Evolutionary conservation across 192 early-diverging fungal species (phyloP).

Genomic region (Coemansia sp.): DNA sequence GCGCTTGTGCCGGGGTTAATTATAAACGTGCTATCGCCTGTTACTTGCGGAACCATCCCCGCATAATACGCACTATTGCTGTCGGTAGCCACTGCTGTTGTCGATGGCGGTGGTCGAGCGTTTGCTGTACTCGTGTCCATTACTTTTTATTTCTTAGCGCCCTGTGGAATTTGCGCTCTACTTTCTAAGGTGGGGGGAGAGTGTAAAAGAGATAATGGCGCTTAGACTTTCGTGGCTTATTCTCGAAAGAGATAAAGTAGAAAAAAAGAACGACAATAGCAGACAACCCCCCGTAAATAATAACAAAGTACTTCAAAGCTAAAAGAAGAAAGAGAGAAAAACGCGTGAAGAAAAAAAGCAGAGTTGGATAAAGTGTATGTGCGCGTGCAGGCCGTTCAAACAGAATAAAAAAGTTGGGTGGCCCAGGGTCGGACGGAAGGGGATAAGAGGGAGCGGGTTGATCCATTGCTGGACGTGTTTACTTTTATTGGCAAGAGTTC

Average conservation of each 20-base stretch:
- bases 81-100: not conserved
- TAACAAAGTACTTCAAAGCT: not conserved
- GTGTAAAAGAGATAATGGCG: not conserved
- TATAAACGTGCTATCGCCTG: conserved; percentile 41
- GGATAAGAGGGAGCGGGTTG: conserved; percentile 3
- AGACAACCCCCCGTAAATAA: conserved; percentile 6
- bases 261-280: conserved; percentile 4
- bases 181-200: not conserved
- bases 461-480: not conserved
- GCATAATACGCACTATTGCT: conserved; percentile 9
- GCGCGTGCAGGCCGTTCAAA: not conserved
- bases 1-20: conserved; percentile 23
- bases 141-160: not conserved
- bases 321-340: not conserved
- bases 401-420: not conserved
- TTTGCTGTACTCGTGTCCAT: conserved; percentile 13
- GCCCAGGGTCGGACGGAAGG: conserved; percentile 5
- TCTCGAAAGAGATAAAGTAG: not conserved
- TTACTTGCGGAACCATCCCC: conserved; percentile 5
- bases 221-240: conserved; percentile 17
- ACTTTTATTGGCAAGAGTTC: conserved; percentile 7
- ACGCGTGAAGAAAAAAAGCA: not conserved
- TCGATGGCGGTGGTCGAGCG: conserved; percentile 2
- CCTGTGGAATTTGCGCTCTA: not conserved
- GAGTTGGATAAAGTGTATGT: conserved; percentile 6